Evolutionary conservation across 2,329 filamentous ascomycete genomes (phyloP).

Genomic region (Tothia fuscella): DNA sequence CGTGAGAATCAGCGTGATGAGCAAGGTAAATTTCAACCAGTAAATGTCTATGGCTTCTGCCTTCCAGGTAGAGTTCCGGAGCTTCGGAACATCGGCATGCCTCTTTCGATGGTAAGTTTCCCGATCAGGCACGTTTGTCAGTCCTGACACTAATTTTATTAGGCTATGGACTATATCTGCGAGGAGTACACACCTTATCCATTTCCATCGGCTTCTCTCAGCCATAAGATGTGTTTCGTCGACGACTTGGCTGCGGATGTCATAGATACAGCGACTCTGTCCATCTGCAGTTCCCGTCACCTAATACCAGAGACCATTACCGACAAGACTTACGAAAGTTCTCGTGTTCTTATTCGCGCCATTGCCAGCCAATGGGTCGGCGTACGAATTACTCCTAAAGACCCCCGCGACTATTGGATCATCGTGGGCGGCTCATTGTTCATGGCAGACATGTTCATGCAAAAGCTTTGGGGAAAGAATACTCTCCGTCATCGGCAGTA

Average conservation of each 20-base stretch:
- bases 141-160: slow-evolving; percentile 8
- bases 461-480: slow-evolving; percentile 82
- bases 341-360: slow-evolving; percentile 67
- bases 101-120: slow-evolving; percentile 51
- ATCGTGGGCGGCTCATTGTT: slow-evolving; percentile 84
- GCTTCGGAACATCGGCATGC: slow-evolving; percentile 74
- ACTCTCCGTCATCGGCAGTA: slow-evolving; percentile 89
- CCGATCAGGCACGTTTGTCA: too few species aligned
- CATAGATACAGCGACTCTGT: slow-evolving; percentile 66
- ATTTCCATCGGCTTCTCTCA: slow-evolving; percentile 46
- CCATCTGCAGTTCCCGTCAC: slow-evolving; percentile 75
- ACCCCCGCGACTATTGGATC: slow-evolving; percentile 73
- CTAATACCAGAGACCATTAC: slow-evolving; percentile 77
- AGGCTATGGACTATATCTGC: slow-evolving; percentile 82
- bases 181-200: slow-evolving; percentile 83
- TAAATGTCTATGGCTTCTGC: slow-evolving; percentile 86
- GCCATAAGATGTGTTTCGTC: slow-evolving; percentile 88
- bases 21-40: slow-evolving; percentile 74
- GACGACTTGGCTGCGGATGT: slow-evolving; percentile 75
- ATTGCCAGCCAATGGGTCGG: slow-evolving; percentile 90
- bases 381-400: slow-evolving; percentile 78
- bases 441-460: slow-evolving; percentile 90
- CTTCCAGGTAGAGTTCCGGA: slow-evolving; percentile 72
- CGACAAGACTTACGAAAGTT: slow-evolving; percentile 72
- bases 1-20: slow-evolving; percentile 86